Conservation (phyloP, 2,329 filamentous ascomycete species). For the Diplocarpon rosae region DNA sequence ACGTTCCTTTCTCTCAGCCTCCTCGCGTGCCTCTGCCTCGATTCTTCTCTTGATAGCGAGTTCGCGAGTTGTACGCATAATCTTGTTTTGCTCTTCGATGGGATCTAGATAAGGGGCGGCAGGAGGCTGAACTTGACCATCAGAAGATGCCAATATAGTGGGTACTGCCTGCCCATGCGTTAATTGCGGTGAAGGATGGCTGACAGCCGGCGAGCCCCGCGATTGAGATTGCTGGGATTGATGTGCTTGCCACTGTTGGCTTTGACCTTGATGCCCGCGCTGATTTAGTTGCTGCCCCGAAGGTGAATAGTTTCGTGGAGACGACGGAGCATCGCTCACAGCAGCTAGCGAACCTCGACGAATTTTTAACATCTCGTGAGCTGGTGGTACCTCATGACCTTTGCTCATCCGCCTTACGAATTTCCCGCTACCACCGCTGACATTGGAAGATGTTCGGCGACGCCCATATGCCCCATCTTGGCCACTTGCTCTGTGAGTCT, state of each 20-base stretch:
- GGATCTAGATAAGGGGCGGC: conserved; percentile 38
- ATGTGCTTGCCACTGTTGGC: conserved; percentile 30
- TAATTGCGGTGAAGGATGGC: conserved; percentile 27
- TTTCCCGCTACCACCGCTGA: conserved; percentile 74
- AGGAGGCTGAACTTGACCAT: conserved; percentile 23
- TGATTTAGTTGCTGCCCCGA: conserved; percentile 23
- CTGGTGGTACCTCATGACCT: conserved; percentile 25
- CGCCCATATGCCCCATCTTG: conserved; percentile 61
- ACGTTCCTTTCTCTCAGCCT: conserved; percentile 59
- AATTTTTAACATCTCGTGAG: conserved; percentile 30
- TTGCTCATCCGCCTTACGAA: conserved; percentile 37
- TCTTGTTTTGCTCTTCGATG: conserved; percentile 52
- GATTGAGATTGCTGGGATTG: conserved; percentile 14
- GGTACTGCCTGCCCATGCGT: conserved; percentile 25
- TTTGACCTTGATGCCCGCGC: conserved; percentile 22
- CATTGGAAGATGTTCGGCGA: conserved; percentile 78
- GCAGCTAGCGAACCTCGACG: conserved; percentile 40
- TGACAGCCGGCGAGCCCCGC: conserved; percentile 27
- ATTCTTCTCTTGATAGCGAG: conserved; percentile 55
- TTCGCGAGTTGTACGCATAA: conserved; percentile 63
- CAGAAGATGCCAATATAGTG: conserved; percentile 27
- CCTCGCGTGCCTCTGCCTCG: conserved; percentile 60
- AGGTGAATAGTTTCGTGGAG: conserved; percentile 32
- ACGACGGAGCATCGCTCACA: conserved; percentile 40
- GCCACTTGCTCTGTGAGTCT: conserved; percentile 57